phyloP scores from a whole-genome alignment of 306 rosid species.

The Cucumis sativus region Cucumber_9930_V3 NC_026659.2:24553001-24553500 shows the following conservation, averaged over 20 bases:
- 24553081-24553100: background rate
- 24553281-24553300: background rate
- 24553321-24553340: background rate
- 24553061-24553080: background rate
- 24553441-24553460: background rate
- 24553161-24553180: background rate
- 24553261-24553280: background rate
- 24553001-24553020: background rate
- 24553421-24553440: background rate
- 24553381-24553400: background rate
- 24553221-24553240: background rate
- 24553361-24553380: background rate
- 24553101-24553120: background rate
- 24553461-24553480: conserved; percentile 10
- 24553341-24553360: background rate
- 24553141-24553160: background rate
- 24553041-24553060: background rate
- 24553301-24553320: background rate
- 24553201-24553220: background rate
- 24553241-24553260: background rate
- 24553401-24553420: background rate
- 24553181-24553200: background rate
- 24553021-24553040: background rate
- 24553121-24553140: background rate
- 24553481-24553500: conserved; percentile 58